Evolutionary conservation across 352 stramenopile species (phyloP), one percentile per base, ranked within the genome.

Genomic region (Pythium insidiosum): DNA sequence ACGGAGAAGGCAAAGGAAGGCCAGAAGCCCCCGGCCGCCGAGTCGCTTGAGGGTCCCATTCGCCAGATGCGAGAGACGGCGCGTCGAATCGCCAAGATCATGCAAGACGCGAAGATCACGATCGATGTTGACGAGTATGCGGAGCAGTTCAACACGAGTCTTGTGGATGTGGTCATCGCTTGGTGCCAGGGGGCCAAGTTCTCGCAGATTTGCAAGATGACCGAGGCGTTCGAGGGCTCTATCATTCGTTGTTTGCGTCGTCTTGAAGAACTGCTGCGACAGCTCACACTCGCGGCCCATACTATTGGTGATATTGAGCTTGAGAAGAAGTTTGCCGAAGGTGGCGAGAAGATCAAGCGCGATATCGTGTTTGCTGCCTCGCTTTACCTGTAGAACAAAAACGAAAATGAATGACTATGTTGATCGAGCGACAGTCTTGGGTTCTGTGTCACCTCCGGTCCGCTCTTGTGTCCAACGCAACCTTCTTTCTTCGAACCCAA

Each of bases 351-450:
- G 47, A 94, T 99, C 58, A 97, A 98, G 68, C 88, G 97, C 42
- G 97, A 99, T 59, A 99, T 99, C 67, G 95, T 99, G 11, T 99
- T 99, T 84, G 96, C 87, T n/a, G 96, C 90, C 38, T 98, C 94
- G 29, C 73, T 99, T 23, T 99, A 99, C 58, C 62, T 99, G 47
- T 99, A 92, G 29, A 47, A 9, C 9, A 33, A 15, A 33, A 33
- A 33, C 28, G 28, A 33, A 33, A 6, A 53, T 25, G 4, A 25
- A 18, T 16, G 34, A n/a, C n/a, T n/a, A n/a, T n/a, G n/a, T n/a
- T n/a, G n/a, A n/a, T n/a, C n/a, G n/a, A n/a, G n/a, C n/a, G n/a
- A n/a, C n/a, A n/a, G n/a, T n/a, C n/a, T n/a, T n/a, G n/a, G n/a
- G n/a, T n/a, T n/a, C n/a, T n/a, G n/a, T n/a, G n/a, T n/a, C n/a